Base-by-base conservation (phyloP, 176 grass and related monocot species). In the Aechmea fasciata region DNA sequence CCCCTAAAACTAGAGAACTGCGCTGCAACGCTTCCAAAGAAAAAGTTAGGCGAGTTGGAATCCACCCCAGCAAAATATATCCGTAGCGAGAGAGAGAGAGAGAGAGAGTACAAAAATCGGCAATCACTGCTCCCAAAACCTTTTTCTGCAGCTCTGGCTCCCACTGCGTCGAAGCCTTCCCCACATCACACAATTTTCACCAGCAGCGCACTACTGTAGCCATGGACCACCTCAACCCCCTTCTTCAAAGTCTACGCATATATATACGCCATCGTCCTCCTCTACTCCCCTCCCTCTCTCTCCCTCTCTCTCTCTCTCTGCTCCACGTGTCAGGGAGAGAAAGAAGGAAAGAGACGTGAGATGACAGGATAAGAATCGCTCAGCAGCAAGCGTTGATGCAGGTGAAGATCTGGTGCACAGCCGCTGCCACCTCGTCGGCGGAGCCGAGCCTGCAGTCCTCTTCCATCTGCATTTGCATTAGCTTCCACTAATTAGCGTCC, bases 401-500 rank as follows among this genome's bases (percentile, higher is more conserved):
- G 71, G 82, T 74, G 80, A 93, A 99, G 80, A 99, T 99, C 72
- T 90, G 95, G 78, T 94, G 89, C 70, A 88, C 82, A 77, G 82
- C 82, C 78, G 87, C 74, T 26, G 95, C 95, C 72, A 99, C 81
- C 87, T 99, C 95, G 78, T 99, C 95, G 3, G 95, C 90, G 67
- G 95, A 83, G 57, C 84, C 77, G 24, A 99, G 48, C 80, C 90
- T 86, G 83, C 95, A 99, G 26, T 72, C 90, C n/a, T 90, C 95
- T 76, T 94, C 95, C 69, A 94, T 94, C 95, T 99, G 84, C 81
- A 51, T 14, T 13, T 22, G 14, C n/a, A 18, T 10, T 23, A 48
- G 41, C 20, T n/a, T 69, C n/a, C 57, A 25, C 10, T 51, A 64
- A 47, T 70, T 50, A 75, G 57, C 63, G 62, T 68, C 24, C 19